Evolutionary conservation across 441 rosid genomes (phyloP).

Genomic region (Oxalis stricta): DNA sequence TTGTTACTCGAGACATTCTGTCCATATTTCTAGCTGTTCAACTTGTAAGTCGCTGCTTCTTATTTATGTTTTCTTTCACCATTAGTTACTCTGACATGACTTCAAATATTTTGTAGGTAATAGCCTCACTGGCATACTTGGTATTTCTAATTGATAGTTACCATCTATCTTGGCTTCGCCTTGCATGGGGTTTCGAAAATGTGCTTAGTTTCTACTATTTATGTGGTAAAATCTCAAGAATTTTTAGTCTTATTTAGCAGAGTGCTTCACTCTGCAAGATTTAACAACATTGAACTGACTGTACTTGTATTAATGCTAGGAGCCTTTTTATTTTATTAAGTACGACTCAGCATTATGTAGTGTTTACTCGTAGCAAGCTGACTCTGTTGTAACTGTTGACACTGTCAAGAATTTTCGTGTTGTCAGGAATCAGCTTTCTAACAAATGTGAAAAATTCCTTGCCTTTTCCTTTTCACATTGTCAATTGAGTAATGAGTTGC

Average conservation of each 20-base stretch:
- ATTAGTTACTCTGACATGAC: neutral
- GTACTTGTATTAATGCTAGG: too few species aligned
- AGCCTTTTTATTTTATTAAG: too few species aligned
- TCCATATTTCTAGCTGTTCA: constrained; percentile 91
- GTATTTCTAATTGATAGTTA: constrained; percentile 65
- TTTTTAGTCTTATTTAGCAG: constrained; percentile 6
- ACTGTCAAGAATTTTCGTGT: too few species aligned
- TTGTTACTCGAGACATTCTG: constrained; percentile 90
- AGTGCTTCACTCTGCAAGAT: neutral
- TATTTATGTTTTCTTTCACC: neutral
- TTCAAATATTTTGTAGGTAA: constrained; percentile 34
- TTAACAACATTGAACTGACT: too few species aligned
- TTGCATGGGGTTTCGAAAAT: constrained; percentile 84
- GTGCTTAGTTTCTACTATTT: constrained; percentile 86
- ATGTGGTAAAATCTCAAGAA: constrained; percentile 58
- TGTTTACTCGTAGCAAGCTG: too few species aligned
- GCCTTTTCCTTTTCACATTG: too few species aligned
- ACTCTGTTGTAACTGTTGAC: too few species aligned
- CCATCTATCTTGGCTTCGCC: constrained; percentile 78
- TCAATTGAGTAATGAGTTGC: too few species aligned
- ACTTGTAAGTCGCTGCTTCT: constrained; percentile 41
- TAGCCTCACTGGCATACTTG: constrained; percentile 81
- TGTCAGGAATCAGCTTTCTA: too few species aligned
- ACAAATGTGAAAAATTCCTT: too few species aligned
- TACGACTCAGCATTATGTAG: too few species aligned